phyloP scores from a whole-genome alignment of 2,329 filamentous ascomycete species.

The Botryotinia calthae region DNA sequence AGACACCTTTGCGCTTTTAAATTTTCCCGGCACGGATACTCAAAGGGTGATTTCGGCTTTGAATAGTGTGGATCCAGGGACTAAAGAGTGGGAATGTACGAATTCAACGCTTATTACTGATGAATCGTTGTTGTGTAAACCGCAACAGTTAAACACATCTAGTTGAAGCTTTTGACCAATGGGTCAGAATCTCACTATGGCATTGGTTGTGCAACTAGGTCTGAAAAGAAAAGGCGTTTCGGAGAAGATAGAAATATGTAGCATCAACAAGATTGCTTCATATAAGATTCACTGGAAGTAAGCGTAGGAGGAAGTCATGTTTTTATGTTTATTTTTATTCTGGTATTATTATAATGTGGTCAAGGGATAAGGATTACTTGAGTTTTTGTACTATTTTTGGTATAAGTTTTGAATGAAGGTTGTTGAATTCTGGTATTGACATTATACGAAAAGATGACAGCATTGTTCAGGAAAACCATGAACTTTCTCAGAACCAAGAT shows the following conservation, averaged over 20 bases:
- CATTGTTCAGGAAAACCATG: no score
- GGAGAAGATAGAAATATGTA: background rate
- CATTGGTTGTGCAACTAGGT: background rate
- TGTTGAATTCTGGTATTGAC: background rate
- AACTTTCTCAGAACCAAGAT: background rate
- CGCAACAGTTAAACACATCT: background rate
- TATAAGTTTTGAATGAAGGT: background rate
- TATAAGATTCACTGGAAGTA: background rate
- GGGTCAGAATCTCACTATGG: background rate
- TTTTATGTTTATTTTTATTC: background rate
- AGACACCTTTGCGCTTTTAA: background rate
- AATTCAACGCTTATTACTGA: no score
- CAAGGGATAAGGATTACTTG: background rate
- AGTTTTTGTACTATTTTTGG: background rate
- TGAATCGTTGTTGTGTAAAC: background rate
- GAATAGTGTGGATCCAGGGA: background rate
- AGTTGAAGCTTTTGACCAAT: background rate
- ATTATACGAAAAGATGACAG: no score
- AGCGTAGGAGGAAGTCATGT: background rate
- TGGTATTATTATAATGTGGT: background rate
- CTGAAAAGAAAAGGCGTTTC: background rate
- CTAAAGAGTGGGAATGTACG: background rate
- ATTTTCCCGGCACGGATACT: fast-evolving
- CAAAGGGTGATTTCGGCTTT: background rate
- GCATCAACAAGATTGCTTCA: background rate